phyloP scores from a whole-genome alignment of 2,329 filamentous ascomycete genomes.

The Lasiodiplodia sp. region DNA sequence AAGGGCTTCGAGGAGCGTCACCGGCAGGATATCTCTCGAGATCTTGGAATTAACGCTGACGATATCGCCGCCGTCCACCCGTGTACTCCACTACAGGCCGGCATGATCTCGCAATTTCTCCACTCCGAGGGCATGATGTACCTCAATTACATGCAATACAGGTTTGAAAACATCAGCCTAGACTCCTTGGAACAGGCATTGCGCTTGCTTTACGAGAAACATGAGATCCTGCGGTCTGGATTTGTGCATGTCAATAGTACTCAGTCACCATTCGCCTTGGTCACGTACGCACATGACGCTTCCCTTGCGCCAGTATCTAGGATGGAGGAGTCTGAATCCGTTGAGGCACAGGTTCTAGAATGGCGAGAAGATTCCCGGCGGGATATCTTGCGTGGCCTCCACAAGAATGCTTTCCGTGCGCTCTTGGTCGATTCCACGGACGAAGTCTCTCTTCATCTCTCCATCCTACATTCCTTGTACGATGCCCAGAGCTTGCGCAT shows the following conservation, averaged over 20 bases:
- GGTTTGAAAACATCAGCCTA: conserved; percentile 54
- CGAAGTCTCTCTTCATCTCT: conserved; percentile 53
- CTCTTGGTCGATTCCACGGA: conserved; percentile 51
- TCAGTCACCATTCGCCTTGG: conserved; percentile 74
- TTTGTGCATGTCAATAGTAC: conserved; percentile 70
- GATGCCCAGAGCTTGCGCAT: conserved; percentile 77
- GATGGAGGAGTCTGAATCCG: neutral
- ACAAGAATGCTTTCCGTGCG: conserved; percentile 70
- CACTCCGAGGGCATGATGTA: conserved; percentile 73
- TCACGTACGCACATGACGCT: conserved; percentile 61
- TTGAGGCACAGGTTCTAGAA: conserved; percentile 28
- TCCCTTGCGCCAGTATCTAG: conserved; percentile 46
- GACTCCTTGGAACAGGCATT: conserved; percentile 65
- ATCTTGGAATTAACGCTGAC: conserved; percentile 41
- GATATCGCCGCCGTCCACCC: conserved; percentile 70
- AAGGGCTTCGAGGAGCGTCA: conserved; percentile 58
- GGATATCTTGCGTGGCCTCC: conserved; percentile 54
- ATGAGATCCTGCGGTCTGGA: conserved; percentile 79
- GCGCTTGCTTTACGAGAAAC: conserved; percentile 58
- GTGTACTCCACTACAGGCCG: conserved; percentile 80
- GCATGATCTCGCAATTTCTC: conserved; percentile 78
- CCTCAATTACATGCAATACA: conserved; percentile 73
- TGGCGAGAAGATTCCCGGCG: conserved; percentile 38
- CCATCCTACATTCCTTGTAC: conserved; percentile 82
- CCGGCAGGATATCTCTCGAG: conserved; percentile 42